A percentile compares a stretch with the other conserved stretches of the same genome.
Conservation (phyloP, 225 moss, liverwort and hornwort genomes). For the Pleurozium schreberi region DNA sequence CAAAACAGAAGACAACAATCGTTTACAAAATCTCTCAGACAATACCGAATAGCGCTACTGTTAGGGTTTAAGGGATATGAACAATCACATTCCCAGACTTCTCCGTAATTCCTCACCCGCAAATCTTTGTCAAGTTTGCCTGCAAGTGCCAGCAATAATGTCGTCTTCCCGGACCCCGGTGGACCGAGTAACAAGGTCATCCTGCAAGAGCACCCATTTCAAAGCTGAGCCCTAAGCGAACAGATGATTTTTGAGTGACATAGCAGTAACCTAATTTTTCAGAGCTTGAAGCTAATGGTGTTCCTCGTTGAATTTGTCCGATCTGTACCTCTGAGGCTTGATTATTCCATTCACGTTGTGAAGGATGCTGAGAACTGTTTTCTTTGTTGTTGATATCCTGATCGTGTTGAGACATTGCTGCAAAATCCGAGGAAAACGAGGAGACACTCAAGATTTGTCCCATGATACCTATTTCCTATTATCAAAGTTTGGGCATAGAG, state of each 20-base stretch:
- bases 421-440: not conserved
- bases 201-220: conserved; percentile 14
- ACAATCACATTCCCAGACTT: not conserved
- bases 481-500: not conserved
- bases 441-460: not conserved
- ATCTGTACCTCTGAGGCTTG: conserved; percentile 31
- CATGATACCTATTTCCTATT: not conserved
- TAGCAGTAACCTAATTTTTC: not conserved
- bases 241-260: not conserved
- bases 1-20: not conserved
- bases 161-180: conserved; percentile 48
- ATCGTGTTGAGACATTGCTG: conserved; percentile 31
- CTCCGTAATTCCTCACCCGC: not conserved
- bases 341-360: conserved; percentile 33
- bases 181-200: conserved; percentile 52
- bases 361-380: conserved; percentile 41
- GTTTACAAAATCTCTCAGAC: not conserved
- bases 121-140: conserved; percentile 50
- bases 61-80: not conserved
- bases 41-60: not conserved
- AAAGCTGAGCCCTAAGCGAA: not conserved
- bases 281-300: not conserved
- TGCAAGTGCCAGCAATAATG: conserved; percentile 40
- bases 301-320: not conserved
- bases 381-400: conserved; percentile 36